These are phyloP conservation scores for Didymella arachidicola DNA, from an alignment of 2,329 filamentous ascomycete species.

Conservation along the genomic window DNA sequence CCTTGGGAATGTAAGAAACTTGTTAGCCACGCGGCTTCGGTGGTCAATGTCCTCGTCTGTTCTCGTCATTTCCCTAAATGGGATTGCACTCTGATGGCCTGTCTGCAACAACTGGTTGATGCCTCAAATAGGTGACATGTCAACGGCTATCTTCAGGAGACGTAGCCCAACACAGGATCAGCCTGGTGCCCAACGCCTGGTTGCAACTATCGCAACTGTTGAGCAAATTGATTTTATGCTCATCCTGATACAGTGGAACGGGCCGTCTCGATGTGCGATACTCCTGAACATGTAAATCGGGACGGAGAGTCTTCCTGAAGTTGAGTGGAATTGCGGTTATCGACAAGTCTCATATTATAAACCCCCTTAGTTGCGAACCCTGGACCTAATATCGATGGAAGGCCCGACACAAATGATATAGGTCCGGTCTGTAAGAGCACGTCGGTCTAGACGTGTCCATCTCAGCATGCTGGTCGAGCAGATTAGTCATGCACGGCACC, in stretches of 20 bases:
- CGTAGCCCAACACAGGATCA: slow-evolving; percentile 4
- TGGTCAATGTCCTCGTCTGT: slow-evolving; percentile 3
- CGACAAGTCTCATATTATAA: slow-evolving; percentile 2
- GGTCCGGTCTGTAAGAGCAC: slow-evolving; percentile 1
- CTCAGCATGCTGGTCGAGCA: background rate
- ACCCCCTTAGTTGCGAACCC: background rate
- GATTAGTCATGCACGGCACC: background rate
- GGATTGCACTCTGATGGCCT: background rate
- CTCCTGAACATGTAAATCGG: slow-evolving; percentile 1
- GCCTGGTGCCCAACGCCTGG: slow-evolving; percentile 5
- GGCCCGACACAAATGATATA: slow-evolving; percentile 3
- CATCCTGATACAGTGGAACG: slow-evolving; percentile 7
- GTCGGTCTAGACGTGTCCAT: background rate
- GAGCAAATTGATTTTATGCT: slow-evolving; percentile 6
- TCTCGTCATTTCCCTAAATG: background rate
- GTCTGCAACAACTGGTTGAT: slow-evolving; percentile 4
- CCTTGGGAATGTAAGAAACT: slow-evolving; percentile 5
- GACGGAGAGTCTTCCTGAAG: slow-evolving; percentile 3
- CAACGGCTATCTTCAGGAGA: background rate
- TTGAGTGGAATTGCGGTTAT: slow-evolving; percentile 10
- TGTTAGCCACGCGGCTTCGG: slow-evolving; percentile 15
- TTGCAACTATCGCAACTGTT: slow-evolving; percentile 3
- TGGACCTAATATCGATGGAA: background rate
- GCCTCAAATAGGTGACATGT: slow-evolving; percentile 2
- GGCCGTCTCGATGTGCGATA: slow-evolving; percentile 9